Evolutionary conservation across 108 stramenopile genomes (phyloP), one percentile per base, ranked within the genome.

Genomic region (Cyclotella atomus): DNA sequence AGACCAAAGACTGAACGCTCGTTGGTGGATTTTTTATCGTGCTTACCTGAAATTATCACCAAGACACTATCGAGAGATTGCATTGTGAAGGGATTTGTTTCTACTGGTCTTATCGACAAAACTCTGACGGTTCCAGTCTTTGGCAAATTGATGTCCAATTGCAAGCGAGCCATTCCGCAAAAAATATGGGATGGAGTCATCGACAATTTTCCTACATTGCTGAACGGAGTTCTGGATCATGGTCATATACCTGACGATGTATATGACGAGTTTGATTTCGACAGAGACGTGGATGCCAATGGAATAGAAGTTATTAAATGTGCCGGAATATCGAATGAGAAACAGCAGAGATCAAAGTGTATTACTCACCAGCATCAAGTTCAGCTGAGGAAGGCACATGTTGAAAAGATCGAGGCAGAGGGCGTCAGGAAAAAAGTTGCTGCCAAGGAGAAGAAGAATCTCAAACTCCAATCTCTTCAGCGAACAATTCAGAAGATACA

Each of bases 291-390:
- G 19, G 66, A 67, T 30, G 33, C 29, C n/a, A 27, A 52, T 8
- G 66, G 66, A 27, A 28, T 52, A 17, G 27, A 52, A 20, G 66
- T 67, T 50, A 14, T 28, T 3, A 23, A 28, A 14, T n/a, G 32
- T 53, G 66, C 66, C 20, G 50, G 49, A 10, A 67, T 67, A 7
- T 29, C 49, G 24, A 47, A 67, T 52, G 66, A 67, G 50, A 67
- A 32, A 21, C 27, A 35, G 1, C 66, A 67, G 30, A 15, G 66
- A 32, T 23, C 66, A 29, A 67, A 67, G 46, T 52, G 49, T 29
- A 17, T 67, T 5, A 67, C 66, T 34, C 66, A 67, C 32, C 15
- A 16, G 6, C 27, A 52, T 17, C 66, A 67, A 67, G 29, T 30
- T 10, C 7, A 52, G 16, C 19, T 52, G 34, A 12, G 49, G n/a